Conservation (phyloP, 2,329 filamentous ascomycete species). For the Harringtonia aguacate region DNA sequence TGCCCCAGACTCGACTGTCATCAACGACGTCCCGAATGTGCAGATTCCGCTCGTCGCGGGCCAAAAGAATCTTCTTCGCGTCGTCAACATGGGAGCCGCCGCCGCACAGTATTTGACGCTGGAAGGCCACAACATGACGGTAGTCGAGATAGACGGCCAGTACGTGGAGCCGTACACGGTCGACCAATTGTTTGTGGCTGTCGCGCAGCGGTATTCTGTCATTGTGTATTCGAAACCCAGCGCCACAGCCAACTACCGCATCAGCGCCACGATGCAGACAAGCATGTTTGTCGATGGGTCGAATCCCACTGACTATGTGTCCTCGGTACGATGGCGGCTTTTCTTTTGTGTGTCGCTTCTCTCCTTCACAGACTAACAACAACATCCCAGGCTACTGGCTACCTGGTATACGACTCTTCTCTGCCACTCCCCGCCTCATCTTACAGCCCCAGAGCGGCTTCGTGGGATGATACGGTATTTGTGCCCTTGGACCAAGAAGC, state of each 20-base stretch:
- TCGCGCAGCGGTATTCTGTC: conserved; percentile 55
- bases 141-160: conserved; percentile 63
- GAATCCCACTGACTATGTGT: neutral
- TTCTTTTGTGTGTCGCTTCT: conserved; percentile 32
- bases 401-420: conserved; percentile 43
- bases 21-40: conserved; percentile 59
- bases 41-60: conserved; percentile 48
- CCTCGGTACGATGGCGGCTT: neutral
- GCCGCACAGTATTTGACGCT: conserved; percentile 55
- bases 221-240: conserved; percentile 54
- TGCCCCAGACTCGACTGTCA: conserved; percentile 54
- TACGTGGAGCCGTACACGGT: conserved; percentile 50
- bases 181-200: conserved; percentile 52
- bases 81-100: conserved; percentile 66
- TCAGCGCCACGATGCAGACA: conserved; percentile 60
- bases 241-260: conserved; percentile 52
- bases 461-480: conserved; percentile 64
- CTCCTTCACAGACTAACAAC: conserved; percentile 29
- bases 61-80: conserved; percentile 61
- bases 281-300: conserved; percentile 54
- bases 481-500: conserved; percentile 46
- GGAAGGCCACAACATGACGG: conserved; percentile 53
- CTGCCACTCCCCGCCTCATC: conserved; percentile 18
- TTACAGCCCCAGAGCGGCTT: conserved; percentile 42
- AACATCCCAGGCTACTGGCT: conserved; percentile 51